These are phyloP conservation scores for Xylaria multiplex DNA, from an alignment of 2,329 filamentous ascomycete species.

Conservation along the genomic window DNA sequence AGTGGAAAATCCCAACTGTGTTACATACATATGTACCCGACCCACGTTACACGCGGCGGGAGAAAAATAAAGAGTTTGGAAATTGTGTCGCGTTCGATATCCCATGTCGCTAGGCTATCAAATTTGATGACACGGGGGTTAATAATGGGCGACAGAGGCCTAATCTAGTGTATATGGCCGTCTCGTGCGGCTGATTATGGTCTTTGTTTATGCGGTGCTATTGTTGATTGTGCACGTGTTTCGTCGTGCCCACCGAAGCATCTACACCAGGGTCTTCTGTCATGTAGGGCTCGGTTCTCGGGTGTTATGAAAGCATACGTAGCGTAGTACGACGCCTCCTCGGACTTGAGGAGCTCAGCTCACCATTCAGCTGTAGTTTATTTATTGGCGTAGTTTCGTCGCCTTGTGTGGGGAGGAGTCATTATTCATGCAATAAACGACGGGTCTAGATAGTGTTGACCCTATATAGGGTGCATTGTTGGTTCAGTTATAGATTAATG, in stretches of 20 bases:
- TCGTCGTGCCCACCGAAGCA: constrained; percentile 9
- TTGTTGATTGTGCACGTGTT: constrained; percentile 7
- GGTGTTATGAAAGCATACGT: not conserved
- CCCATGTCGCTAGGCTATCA: not conserved
- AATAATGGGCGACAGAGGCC: not conserved
- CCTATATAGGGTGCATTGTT: constrained; percentile 9
- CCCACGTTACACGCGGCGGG: constrained; percentile 2
- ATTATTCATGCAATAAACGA: constrained; percentile 14
- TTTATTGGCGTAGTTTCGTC: not conserved
- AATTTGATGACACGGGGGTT: not conserved
- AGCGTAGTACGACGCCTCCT: constrained; percentile 13
- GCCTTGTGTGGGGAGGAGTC: constrained; percentile 4
- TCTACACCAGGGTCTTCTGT: constrained; percentile 17
- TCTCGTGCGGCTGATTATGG: constrained; percentile 15
- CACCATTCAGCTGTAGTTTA: constrained; percentile 19
- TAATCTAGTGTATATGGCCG: not conserved
- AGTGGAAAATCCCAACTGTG: constrained; percentile 25
- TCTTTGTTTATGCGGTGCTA: constrained; percentile 2
- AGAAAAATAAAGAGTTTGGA: not conserved
- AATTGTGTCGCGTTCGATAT: constrained; percentile 10
- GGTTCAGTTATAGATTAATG: constrained; percentile 2
- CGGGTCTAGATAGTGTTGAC: constrained; percentile 2
- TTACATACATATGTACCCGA: not conserved
- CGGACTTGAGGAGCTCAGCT: constrained; percentile 22
- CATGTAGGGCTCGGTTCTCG: constrained; percentile 11